Evolutionary conservation across 768 basidiomycete genomes (phyloP), one percentile per base, ranked within the genome.

Genomic region (Pholiota microspora): DNA sequence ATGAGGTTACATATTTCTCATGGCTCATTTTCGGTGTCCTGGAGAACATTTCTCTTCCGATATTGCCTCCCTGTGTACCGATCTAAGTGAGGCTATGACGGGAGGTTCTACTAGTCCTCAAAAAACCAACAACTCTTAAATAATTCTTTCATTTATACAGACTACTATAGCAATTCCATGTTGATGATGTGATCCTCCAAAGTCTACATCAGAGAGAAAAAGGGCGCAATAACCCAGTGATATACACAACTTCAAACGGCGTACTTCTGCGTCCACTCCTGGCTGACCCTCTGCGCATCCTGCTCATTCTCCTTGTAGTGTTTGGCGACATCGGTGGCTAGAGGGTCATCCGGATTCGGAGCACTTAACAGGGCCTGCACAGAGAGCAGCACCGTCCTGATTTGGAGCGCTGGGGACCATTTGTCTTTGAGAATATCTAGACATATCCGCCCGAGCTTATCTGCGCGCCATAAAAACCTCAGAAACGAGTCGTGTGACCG

Each of bases 381-480:
- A 35, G 96, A 98, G 48, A 99, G 82, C 54, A 99, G 78, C 48
- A 99, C 97, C 1, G 97, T 99, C 62, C 97, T 88, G 73, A 99
- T 99, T 71, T 99, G 97, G 15, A 99, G 80, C 0, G 97, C 97
- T 16, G 97, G 97, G 8, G 94, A 97, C 97, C 97, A 99, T 78
- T 98, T 98, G 73, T 99, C 97, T 81, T 99, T 99, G 66, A 99
- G 76, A 65, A 99, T 98, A 70, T 99, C 97, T 53, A 99, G 75
- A 72, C 97, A 99, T 73, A 99, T 99, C 16, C 97, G 85, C 31
- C 97, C 97, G 27, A 99, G 88, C 73, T 99, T 99, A 73, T 99
- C 96, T 98, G 27, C 24, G 46, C 40, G 36, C 28, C 56, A 23
- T 61, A 31, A 21, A 44, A 29, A 54, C 10, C 23, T 42, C 2